These are phyloP conservation scores for Entophlyctis luteolus DNA, from an alignment of 192 early-diverging fungal species.

Conservation along the genomic window DNA sequence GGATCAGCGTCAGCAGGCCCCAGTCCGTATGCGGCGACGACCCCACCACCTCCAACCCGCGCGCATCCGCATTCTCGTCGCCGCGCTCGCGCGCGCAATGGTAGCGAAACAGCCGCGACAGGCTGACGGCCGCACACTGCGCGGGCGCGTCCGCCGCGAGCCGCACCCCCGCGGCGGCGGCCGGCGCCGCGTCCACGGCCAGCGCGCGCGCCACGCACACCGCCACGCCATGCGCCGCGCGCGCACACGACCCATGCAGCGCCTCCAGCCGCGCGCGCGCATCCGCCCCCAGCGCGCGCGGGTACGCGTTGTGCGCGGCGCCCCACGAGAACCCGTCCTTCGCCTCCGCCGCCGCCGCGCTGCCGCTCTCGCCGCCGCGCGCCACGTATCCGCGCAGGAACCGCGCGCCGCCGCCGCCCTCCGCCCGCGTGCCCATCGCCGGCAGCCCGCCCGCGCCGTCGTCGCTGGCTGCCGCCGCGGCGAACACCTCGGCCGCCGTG, in stretches of 20 bases:
- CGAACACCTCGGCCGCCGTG: not conserved
- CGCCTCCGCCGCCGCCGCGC: not conserved
- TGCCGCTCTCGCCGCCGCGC: conserved; percentile 40
- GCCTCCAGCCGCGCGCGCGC: too few relatives aligned
- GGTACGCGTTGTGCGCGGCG: too few relatives aligned
- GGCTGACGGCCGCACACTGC: conserved; percentile 42
- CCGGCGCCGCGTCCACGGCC: not conserved
- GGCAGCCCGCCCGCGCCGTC: not conserved
- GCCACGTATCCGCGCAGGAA: not conserved
- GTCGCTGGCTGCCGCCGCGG: not conserved
- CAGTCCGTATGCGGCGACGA: conserved; percentile 52
- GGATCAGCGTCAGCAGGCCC: conserved; percentile 61
- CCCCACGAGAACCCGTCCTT: too few relatives aligned
- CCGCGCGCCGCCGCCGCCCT: not conserved
- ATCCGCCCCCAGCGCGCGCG: too few relatives aligned
- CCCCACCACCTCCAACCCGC: conserved; percentile 28
- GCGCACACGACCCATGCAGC: too few relatives aligned
- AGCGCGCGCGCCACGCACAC: too few relatives aligned
- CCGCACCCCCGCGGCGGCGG: not conserved
- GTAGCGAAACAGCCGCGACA: conserved; percentile 57
- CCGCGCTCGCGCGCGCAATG: conserved; percentile 25
- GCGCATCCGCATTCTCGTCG: not conserved
- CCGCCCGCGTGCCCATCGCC: not conserved
- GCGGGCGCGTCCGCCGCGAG: not conserved
- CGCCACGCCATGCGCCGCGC: too few relatives aligned